A percentile compares a stretch with the other conserved stretches of the same genome.
These are phyloP conservation scores for Sporisorium exsertum DNA, from an alignment of 1,284 basidiomycete species.

Conservation along the genomic window DNA sequence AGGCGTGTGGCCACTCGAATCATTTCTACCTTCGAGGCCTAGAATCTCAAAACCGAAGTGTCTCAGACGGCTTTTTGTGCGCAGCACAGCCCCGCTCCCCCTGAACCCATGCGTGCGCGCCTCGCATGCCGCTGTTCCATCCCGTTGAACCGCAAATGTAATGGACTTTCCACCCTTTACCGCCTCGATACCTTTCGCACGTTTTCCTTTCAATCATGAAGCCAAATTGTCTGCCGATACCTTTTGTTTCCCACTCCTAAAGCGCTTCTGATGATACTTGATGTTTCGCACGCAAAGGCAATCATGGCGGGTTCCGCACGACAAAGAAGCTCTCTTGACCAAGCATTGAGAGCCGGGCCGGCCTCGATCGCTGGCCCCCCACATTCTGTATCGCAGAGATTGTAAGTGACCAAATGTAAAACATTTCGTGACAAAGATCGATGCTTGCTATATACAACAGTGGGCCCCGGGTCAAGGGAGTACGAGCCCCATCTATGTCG, in stretches of 20 bases:
- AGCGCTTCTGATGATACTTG: constrained; percentile 1
- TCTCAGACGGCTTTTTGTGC: background rate
- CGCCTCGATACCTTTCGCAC: background rate
- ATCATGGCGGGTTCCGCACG: background rate
- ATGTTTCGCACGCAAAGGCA: background rate
- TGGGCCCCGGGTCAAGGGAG: background rate
- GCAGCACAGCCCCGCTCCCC: background rate
- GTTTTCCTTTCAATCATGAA: background rate
- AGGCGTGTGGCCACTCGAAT: constrained; percentile 30
- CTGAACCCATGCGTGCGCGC: background rate
- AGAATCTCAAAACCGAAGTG: background rate
- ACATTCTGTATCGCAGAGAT: background rate
- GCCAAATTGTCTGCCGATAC: background rate
- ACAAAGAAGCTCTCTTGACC: background rate
- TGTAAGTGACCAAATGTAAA: background rate
- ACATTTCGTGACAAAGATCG: constrained; percentile 1
- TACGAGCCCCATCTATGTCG: background rate
- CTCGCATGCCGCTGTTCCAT: background rate
- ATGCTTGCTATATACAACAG: background rate
- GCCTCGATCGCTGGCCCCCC: background rate
- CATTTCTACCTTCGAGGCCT: constrained; percentile 25
- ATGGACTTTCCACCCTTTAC: background rate
- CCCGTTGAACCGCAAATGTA: background rate
- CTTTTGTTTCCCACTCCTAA: background rate
- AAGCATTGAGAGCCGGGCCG: background rate